Percentiles rank a stretch among this genome's conserved stretches.
Conservation (phyloP, 345 rosid genomes). For the Salix suchowensis region DNA sequence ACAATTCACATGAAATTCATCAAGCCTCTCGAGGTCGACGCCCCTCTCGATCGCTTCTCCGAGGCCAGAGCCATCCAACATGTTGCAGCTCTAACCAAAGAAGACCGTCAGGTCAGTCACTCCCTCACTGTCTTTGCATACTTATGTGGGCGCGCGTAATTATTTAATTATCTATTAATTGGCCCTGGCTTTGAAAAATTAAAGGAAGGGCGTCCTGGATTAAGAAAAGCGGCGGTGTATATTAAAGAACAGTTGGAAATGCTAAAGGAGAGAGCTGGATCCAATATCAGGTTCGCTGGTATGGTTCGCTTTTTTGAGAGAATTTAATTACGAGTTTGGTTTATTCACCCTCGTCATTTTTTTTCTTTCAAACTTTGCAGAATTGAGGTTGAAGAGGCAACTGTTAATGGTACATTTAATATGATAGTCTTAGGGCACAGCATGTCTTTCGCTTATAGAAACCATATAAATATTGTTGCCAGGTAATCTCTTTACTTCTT, state of each 20-base stretch:
- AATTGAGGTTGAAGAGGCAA: slow-evolving; percentile 76
- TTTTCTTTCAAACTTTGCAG: slow-evolving; percentile 33
- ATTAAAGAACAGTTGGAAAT: slow-evolving; percentile 64
- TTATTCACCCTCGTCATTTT: neutral
- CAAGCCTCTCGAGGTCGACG: slow-evolving; percentile 62
- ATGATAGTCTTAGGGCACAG: slow-evolving; percentile 85
- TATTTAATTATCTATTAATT: neutral
- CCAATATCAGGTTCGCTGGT: slow-evolving; percentile 49
- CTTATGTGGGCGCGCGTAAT: too few species aligned
- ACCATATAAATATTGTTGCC: slow-evolving; percentile 79
- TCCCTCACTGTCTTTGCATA: neutral
- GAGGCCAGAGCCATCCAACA: slow-evolving; percentile 88
- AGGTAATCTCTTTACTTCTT: slow-evolving; percentile 39
- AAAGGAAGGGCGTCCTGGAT: slow-evolving; percentile 89
- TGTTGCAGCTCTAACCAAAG: slow-evolving; percentile 63
- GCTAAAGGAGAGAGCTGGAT: slow-evolving; percentile 72
- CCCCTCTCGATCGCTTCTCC: slow-evolving; percentile 89
- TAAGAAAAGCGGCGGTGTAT: slow-evolving; percentile 75
- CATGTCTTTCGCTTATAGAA: slow-evolving; percentile 82
- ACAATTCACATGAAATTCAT: slow-evolving; percentile 58
- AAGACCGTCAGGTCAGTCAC: slow-evolving; percentile 71
- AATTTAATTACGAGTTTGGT: neutral
- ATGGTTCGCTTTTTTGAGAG: neutral
- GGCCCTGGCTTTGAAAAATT: neutral
- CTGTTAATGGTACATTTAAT: slow-evolving; percentile 79